Evolutionary conservation across 129 eudicot genomes (phyloP).

Genomic region (Pulicaria dysenterica): DNA sequence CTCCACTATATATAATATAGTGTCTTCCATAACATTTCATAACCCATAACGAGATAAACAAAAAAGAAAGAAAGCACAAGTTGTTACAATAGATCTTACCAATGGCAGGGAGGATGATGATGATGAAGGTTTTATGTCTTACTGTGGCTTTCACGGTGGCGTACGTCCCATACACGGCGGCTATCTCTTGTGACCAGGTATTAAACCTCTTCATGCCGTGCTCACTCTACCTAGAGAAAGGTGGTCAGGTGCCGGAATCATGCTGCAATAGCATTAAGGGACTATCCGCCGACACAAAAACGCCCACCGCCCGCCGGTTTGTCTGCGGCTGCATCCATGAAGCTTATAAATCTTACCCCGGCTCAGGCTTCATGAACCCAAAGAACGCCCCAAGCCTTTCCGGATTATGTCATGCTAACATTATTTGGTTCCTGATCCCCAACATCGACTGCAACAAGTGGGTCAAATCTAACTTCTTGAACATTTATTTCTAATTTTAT

Average conservation of each 20-base stretch:
- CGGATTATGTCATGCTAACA: slow-evolving; percentile 31
- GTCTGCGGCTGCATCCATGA: slow-evolving; percentile 30
- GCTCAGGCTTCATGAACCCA: neutral
- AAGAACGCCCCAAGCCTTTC: slow-evolving; percentile 37
- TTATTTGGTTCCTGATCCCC: slow-evolving; percentile 40
- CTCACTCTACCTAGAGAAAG: slow-evolving; percentile 17
- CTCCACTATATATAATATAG: neutral
- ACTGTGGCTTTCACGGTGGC: slow-evolving; percentile 20
- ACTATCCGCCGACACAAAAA: slow-evolving; percentile 24
- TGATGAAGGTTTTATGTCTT: slow-evolving; percentile 5
- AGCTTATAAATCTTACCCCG: neutral
- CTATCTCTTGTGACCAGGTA: slow-evolving; percentile 10
- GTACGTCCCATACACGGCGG: slow-evolving; percentile 14
- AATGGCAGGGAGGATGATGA: slow-evolving; percentile 3
- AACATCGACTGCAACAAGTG: slow-evolving; percentile 40
- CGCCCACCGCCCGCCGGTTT: slow-evolving; percentile 18
- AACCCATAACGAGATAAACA: neutral
- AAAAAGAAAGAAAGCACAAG: neutral
- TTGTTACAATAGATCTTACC: neutral
- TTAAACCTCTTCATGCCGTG: slow-evolving; percentile 17
- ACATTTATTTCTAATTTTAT: no score
- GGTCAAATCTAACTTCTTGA: neutral
- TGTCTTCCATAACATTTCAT: neutral
- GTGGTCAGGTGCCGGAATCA: slow-evolving; percentile 1
- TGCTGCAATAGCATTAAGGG: slow-evolving; percentile 34